Percentiles rank a stretch among this genome's conserved stretches.
Conservation (phyloP, 139 green algal species). For the Picochlorum sp. region DNA sequence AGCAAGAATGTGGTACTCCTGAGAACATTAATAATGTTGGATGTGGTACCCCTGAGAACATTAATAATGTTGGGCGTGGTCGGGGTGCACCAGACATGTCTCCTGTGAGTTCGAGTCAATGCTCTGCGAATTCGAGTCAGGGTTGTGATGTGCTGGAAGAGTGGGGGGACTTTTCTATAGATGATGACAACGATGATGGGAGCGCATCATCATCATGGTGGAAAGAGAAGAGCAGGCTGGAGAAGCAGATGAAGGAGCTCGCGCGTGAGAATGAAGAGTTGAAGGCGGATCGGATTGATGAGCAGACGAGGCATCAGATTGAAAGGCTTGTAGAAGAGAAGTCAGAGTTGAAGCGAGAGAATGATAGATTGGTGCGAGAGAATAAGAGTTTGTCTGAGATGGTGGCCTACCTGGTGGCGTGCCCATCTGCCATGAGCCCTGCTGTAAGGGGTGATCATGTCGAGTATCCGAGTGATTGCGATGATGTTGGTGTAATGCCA, state of each 20-base stretch:
- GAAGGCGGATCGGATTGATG: neutral
- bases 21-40: neutral
- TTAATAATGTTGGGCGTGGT: neutral
- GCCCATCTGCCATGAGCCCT: neutral
- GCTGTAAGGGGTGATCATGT: too few relatives aligned
- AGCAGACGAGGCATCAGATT: conserved; percentile 31
- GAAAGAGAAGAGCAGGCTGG: neutral
- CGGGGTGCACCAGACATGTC: neutral
- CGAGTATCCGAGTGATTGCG: too few relatives aligned
- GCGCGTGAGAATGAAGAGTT: neutral
- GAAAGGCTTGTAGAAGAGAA: conserved; percentile 47
- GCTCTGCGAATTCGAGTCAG: too few relatives aligned
- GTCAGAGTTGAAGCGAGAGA: conserved; percentile 37
- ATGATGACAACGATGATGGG: too few relatives aligned
- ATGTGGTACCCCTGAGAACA: neutral
- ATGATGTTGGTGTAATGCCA: too few relatives aligned
- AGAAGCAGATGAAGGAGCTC: conserved; percentile 4
- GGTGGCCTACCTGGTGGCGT: conserved; percentile 15
- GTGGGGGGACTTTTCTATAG: too few relatives aligned
- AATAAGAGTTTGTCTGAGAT: conserved; percentile 40
- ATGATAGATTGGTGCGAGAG: conserved; percentile 39
- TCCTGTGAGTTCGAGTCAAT: neutral
- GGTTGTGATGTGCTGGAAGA: neutral
- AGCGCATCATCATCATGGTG: too few relatives aligned
- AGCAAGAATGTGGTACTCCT: neutral